Evolutionary conservation across 148 eudicot genomes (phyloP).

Genomic region (Salicornia ramosissima): DNA sequence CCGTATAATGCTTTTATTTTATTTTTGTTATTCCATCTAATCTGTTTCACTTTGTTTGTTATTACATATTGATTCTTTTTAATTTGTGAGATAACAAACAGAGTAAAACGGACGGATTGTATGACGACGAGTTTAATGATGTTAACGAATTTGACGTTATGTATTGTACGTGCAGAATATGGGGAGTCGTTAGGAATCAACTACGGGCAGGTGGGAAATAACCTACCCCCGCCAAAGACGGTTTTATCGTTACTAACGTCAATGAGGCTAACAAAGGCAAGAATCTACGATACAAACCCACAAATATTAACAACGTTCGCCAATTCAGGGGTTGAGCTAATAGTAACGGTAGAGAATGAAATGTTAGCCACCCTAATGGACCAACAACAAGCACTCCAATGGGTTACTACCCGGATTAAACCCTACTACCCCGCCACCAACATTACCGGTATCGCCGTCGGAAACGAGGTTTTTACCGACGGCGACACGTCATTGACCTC

Average conservation of each 20-base stretch:
- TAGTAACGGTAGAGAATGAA: slow-evolving; percentile 64
- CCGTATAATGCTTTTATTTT: too few relatives aligned
- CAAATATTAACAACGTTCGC: slow-evolving; percentile 60
- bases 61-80: too few relatives aligned
- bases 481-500: slow-evolving; percentile 42
- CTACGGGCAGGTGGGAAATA: slow-evolving; percentile 69
- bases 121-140: not conserved
- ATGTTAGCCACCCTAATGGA: slow-evolving; percentile 39
- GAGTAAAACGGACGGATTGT: too few relatives aligned
- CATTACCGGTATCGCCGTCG: slow-evolving; percentile 72
- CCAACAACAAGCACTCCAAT: slow-evolving; percentile 58
- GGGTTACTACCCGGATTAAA: slow-evolving; percentile 50
- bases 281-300: slow-evolving; percentile 82
- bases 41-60: too few relatives aligned
- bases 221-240: slow-evolving; percentile 58
- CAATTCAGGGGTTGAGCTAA: slow-evolving; percentile 50
- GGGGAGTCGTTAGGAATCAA: slow-evolving; percentile 60
- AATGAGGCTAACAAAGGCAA: slow-evolving; percentile 42
- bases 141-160: not conserved
- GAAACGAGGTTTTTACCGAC: slow-evolving; percentile 73
- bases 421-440: slow-evolving; percentile 65
- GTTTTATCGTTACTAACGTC: slow-evolving; percentile 44
- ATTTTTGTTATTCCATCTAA: too few relatives aligned
- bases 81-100: too few relatives aligned
- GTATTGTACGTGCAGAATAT: slow-evolving; percentile 2